A percentile compares a stretch with the other conserved stretches of the same genome.
phyloP scores from a whole-genome alignment of 768 basidiomycete species.

The Leccinum uliginosum region DNA sequence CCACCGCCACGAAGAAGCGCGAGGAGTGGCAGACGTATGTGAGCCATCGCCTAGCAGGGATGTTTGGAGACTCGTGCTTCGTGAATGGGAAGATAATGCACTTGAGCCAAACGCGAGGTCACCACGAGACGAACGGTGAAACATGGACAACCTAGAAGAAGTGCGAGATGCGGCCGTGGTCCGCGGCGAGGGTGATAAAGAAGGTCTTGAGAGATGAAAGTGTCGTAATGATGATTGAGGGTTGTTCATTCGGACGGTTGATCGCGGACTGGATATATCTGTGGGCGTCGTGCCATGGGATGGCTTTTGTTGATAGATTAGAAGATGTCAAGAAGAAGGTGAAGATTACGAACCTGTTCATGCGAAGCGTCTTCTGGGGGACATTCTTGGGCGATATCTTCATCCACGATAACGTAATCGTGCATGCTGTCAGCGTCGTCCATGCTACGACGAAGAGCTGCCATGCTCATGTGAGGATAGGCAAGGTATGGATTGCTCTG shows the following conservation, averaged over 20 bases:
- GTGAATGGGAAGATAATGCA: slow-evolving; percentile 36
- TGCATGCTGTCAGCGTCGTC: slow-evolving; percentile 35
- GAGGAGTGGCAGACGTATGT: slow-evolving; percentile 7
- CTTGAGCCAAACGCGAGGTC: slow-evolving; percentile 27
- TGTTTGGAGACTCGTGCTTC: slow-evolving; percentile 49
- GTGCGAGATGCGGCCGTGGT: slow-evolving; percentile 29
- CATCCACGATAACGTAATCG: slow-evolving; percentile 40
- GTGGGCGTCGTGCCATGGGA: slow-evolving; percentile 19
- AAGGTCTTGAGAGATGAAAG: slow-evolving; percentile 39
- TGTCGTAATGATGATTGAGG: slow-evolving; percentile 39
- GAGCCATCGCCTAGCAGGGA: slow-evolving; percentile 25
- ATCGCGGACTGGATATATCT: slow-evolving; percentile 28
- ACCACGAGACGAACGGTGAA: slow-evolving; percentile 33
- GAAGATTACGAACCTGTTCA: slow-evolving; percentile 26
- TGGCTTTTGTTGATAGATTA: slow-evolving; percentile 20
- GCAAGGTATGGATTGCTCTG: slow-evolving; percentile 39
- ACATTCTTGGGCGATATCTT: slow-evolving; percentile 26
- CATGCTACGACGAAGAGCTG: slow-evolving; percentile 23
- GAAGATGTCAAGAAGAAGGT: slow-evolving; percentile 17
- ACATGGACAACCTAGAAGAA: slow-evolving; percentile 41
- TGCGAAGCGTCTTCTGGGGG: slow-evolving; percentile 11
- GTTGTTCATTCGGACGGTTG: slow-evolving; percentile 31
- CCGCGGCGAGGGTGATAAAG: slow-evolving; percentile 37
- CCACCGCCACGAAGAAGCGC: slow-evolving; percentile 41
- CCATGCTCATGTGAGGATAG: slow-evolving; percentile 33